Conservation (phyloP, 2,329 filamentous ascomycete genomes). For the Diaporthe nobilis region DNA sequence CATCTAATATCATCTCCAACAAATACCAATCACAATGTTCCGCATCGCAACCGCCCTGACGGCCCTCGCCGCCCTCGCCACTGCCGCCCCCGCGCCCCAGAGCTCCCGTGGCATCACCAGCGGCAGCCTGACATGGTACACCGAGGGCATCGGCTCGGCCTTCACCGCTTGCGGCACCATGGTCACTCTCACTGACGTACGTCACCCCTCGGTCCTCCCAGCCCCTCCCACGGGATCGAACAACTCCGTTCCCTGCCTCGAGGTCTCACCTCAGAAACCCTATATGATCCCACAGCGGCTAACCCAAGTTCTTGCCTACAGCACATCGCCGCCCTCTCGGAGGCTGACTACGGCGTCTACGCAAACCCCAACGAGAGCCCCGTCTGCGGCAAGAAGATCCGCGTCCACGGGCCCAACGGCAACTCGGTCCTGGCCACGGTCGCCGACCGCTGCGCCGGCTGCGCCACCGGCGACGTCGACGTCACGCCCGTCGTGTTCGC, state of each 20-base stretch:
- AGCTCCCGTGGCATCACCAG: constrained; percentile 7
- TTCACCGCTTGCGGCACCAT: constrained; percentile 36
- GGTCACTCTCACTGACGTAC: constrained; percentile 21
- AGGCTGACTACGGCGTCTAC: constrained; percentile 42
- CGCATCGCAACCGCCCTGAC: constrained; percentile 25
- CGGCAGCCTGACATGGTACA: constrained; percentile 39
- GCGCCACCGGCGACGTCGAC: constrained; percentile 48
- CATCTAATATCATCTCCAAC: not conserved
- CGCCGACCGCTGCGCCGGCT: constrained; percentile 51
- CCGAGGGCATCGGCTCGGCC: constrained; percentile 29
- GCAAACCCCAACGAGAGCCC: constrained; percentile 45
- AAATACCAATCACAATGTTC: constrained; percentile 24
- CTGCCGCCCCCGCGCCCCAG: constrained; percentile 26
- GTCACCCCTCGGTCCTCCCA: not conserved
- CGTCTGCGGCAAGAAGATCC: constrained; percentile 47
- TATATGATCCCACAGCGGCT: not conserved
- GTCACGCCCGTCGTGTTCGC: constrained; percentile 49
- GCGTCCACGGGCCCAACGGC: constrained; percentile 44
- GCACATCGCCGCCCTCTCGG: constrained; percentile 47
- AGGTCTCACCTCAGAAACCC: not conserved
- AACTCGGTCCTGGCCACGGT: constrained; percentile 47
- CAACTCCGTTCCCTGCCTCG: not conserved
- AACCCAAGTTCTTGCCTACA: not conserved
- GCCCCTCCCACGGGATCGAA: too few species aligned
- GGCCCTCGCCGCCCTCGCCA: constrained; percentile 28